Conservation (phyloP, 2,329 filamentous ascomycete genomes). For the Colletotrichum trifolii region DNA sequence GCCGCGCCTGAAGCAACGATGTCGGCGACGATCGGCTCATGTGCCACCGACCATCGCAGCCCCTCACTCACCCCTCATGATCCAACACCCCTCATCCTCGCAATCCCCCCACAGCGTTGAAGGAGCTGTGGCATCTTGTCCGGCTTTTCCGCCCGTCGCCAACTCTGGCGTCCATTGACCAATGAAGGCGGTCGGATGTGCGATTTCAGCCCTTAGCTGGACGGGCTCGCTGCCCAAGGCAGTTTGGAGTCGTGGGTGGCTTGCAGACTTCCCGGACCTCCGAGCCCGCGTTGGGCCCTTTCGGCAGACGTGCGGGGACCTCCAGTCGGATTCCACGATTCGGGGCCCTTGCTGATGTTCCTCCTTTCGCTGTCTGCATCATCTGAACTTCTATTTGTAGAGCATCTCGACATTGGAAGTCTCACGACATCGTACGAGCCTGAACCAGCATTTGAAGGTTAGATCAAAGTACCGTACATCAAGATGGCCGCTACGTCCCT, state of each 20-base stretch:
- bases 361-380: not conserved
- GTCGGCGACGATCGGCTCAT: slow-evolving; percentile 25
- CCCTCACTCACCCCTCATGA: slow-evolving; percentile 22
- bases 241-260: slow-evolving; percentile 1
- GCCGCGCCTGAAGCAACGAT: not conserved
- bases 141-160: slow-evolving; percentile 13
- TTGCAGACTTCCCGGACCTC: slow-evolving; percentile 29
- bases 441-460: not conserved
- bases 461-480: not conserved
- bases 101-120: slow-evolving; percentile 1
- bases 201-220: not conserved
- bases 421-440: not conserved
- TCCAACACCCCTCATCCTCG: slow-evolving; percentile 19
- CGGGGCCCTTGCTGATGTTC: not conserved
- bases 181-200: not conserved
- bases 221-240: not conserved
- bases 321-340: slow-evolving; percentile 24
- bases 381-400: slow-evolving; percentile 19
- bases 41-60: slow-evolving; percentile 19
- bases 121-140: slow-evolving; percentile 1
- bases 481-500: slow-evolving; percentile 16
- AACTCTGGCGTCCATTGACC: not conserved
- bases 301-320: slow-evolving; percentile 24
- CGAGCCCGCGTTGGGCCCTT: slow-evolving; percentile 10
- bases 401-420: not conserved